Base-by-base conservation (phyloP, 2,329 filamentous ascomycete species). In the Boeremia lycopersici region DNA sequence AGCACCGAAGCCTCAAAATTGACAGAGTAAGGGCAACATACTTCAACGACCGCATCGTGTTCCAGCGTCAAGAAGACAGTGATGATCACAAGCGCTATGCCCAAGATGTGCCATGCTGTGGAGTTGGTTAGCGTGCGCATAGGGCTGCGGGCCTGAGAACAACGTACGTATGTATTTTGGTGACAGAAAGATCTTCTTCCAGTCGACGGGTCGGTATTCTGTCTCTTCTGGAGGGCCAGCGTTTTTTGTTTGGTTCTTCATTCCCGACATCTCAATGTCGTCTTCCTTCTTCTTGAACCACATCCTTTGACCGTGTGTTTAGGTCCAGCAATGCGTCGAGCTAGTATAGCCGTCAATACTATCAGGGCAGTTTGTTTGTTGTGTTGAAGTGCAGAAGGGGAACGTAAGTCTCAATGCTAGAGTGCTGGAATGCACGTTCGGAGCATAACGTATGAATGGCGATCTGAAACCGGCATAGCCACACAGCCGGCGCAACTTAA, bases 121-220 rank as follows among this genome's bases (percentile, higher is more conserved):
- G 39, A 49, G 28, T 33, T 33, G 34, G 40, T 67, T 47, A 64
- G 61, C 33, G 17, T 17, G 6, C 35, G 26, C 12, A n/a, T 10
- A 17, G 30, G 19, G 17, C 38, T 40, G 33, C 8, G 15, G 25
- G 19, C 26, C 7, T 33, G 19, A 6, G 29, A 42, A 23, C 17
- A 39, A 50, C 70, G 36, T 66, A 73, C 71, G 70, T 61, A 74
- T 69, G 59, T 74, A 73, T 48, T 73, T 74, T 23, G 68, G 69
- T 10, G 68, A 62, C 2, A 73, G 45, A 35, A 73, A 69, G 39
- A 73, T 54, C 51, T 64, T 70, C 50, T 68, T 72, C 71, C 71
- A 74, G 48, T 73, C 64, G 19, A 72, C 59, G 10, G 68, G 64
- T 34, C 56, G 55, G 52, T 74, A 74, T 36, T 73, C 65, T 28